Evolutionary conservation across 192 early-diverging fungal genomes (phyloP), one percentile per base, ranked within the genome.

Genomic region (Backusella parvicylindrica): DNA sequence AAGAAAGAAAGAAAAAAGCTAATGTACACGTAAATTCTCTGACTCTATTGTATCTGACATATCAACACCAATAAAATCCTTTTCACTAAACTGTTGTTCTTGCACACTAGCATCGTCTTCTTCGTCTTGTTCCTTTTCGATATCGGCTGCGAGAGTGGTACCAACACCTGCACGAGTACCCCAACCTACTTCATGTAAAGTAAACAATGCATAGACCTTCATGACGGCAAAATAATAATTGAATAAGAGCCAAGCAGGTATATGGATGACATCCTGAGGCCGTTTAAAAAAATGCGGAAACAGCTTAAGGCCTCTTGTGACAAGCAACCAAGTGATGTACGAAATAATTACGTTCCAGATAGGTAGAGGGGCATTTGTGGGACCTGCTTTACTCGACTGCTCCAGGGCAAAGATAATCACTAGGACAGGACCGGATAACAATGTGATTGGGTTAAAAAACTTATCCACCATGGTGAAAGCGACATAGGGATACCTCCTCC

Each of bases 401-500:
- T 76, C 68, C 15, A 70, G 64, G 11, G 75, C 72, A 63, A 87
- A 79, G n/a, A 87, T 77, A 8, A 75, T 72, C 16, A 89, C 86
- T 28, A 85, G 80, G 18, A 84, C 75, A 13, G 88, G 88, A 4
- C 88, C 88, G 30, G 84, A 78, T 13, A 89, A 79, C 23, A 89
- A 75, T 11, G 88, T 88, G 60, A 89, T 36, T 1, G 88, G 88
- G 71, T 89, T 89, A 78, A 89, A 85, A 12, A 86, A 74, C 41
- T 89, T 89, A 79, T 89, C 88, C 11, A 89, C 43, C 88, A 89
- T 89, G 12, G 86, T 87, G 70, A 88, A 89, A 3, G 88, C 88
- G 18, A 86, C 85, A 74, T 82, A 89, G 18, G 88, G 88, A 32
- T 89, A 83, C 23, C 86, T 83, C 12, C 28, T 70, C 88, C 88